A percentile compares a stretch with the other conserved stretches of the same genome.
These are phyloP conservation scores for Microcyclospora tardicrescens DNA, from an alignment of 2,329 filamentous ascomycete species.

Conservation along the genomic window DNA sequence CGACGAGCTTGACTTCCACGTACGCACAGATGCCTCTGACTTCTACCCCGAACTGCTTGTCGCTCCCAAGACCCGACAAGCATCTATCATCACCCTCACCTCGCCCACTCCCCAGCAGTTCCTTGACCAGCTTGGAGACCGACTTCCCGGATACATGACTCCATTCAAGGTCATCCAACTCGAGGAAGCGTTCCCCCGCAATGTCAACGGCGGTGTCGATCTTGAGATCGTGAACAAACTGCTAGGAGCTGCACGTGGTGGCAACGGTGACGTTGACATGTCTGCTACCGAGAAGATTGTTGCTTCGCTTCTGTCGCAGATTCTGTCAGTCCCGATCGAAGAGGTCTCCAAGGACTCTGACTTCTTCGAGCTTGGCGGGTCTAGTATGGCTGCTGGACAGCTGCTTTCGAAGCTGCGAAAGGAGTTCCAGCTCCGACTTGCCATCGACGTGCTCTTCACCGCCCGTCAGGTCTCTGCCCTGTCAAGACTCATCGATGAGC, in stretches of 20 bases:
- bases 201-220: constrained; percentile 14
- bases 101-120: constrained; percentile 3
- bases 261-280: constrained; percentile 4
- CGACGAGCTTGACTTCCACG: constrained; percentile 12
- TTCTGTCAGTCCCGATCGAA: constrained; percentile 28
- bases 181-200: constrained; percentile 15
- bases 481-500: constrained; percentile 25
- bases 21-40: constrained; percentile 15
- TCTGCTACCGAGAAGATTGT: constrained; percentile 27
- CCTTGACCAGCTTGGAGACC: constrained; percentile 9
- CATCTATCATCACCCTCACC: constrained; percentile 3
- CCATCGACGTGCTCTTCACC: constrained; percentile 41
- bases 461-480: constrained; percentile 34
- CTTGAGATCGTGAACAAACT: constrained; percentile 4
- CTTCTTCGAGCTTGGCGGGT: constrained; percentile 42
- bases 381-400: constrained; percentile 41
- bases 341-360: constrained; percentile 33
- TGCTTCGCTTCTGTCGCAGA: constrained; percentile 32
- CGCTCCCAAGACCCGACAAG: constrained; percentile 10
- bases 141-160: constrained; percentile 17
- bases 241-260: constrained; percentile 1
- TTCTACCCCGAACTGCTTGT: constrained; percentile 24
- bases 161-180: constrained; percentile 17
- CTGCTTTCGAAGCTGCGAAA: constrained; percentile 40
- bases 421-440: constrained; percentile 36